A percentile compares a stretch with the other conserved stretches of the same genome.
Conservation (phyloP, 148 eudicot genomes). For the Amaranthus cruentus region DNA sequence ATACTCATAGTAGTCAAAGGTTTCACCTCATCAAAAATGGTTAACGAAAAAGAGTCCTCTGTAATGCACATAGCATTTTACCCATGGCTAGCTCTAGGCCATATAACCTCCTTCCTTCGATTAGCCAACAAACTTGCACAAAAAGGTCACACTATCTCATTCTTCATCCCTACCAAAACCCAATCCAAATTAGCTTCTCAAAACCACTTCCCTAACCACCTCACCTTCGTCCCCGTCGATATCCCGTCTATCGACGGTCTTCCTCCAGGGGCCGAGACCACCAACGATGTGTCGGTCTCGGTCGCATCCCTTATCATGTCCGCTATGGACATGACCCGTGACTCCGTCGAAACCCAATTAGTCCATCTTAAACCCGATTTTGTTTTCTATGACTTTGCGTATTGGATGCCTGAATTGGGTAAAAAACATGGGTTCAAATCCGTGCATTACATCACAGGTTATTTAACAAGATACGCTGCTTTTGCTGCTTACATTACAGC, state of each 20-base stretch:
- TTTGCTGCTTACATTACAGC: not conserved
- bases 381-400: conserved; percentile 30
- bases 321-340: conserved; percentile 36
- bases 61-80: conserved; percentile 28
- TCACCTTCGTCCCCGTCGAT: conserved; percentile 29
- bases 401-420: conserved; percentile 37
- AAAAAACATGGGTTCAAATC: conserved; percentile 24
- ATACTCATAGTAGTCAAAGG: too few relatives aligned
- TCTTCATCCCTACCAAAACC: conserved; percentile 34
- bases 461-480: conserved; percentile 9
- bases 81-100: conserved; percentile 48
- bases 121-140: conserved; percentile 38
- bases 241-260: conserved; percentile 41
- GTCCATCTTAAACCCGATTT: conserved; percentile 25
- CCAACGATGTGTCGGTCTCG: conserved; percentile 23
- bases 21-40: conserved; percentile 6
- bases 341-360: conserved; percentile 17
- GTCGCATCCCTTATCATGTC: conserved; percentile 18
- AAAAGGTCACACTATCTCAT: conserved; percentile 33
- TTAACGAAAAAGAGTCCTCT: not conserved
- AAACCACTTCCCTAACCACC: conserved; percentile 36
- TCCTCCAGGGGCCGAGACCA: conserved; percentile 38
- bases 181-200: conserved; percentile 19
- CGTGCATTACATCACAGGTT: conserved; percentile 5
- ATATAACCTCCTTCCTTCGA: conserved; percentile 38